Evolutionary conservation across 2,329 filamentous ascomycete genomes (phyloP), one percentile per base, ranked within the genome.

Genomic region (Hypocreales sp.): DNA sequence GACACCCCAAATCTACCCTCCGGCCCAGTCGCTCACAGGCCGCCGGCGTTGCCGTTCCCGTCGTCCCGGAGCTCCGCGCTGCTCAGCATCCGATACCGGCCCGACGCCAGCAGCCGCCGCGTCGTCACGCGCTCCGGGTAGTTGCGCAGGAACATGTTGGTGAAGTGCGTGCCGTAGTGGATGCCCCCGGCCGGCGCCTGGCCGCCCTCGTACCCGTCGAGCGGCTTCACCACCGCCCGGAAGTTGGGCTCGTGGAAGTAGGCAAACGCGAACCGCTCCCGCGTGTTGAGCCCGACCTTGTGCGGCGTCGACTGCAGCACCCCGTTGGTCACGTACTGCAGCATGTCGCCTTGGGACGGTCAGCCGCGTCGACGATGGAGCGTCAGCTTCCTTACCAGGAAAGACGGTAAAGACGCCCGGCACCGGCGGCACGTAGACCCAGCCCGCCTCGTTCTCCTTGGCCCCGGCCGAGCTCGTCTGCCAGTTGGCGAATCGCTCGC

Each of bases 161-260:
- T 65, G 32, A 64, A 64, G 37, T 64, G 58, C 1, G 52, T 62
- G n/a, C 60, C 60, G 35, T 64, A 64, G 37, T 63, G 58, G 6
- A 64, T 55, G 4, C 57, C 53, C n/a, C 55, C 48, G 5, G 32
- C 25, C 3, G 41, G 42, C 14, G 39, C 35, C 27, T 47, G 42
- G 4, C 46, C 42, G 6, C 27, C 44, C 7, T 52, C 40, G 31
- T 53, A 58, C 3, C 51, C 53, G 0, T 46, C 44, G 7, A 64
- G 42, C 1, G 60, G 58, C 37, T 51, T 53, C 10, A 60, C 31
- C 8, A 61, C 50, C 1, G 58, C 47, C 13, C 55, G 48, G 37
- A 65, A 64, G 40, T 53, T 61, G 14, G 60, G 60, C 42, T 64
- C 60, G 32, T 64, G 60, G 39, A 64, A 64, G 36, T 64, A 64